Base-by-base conservation (phyloP, 2,329 filamentous ascomycete genomes). In the Paramyrothecium roridum region DNA sequence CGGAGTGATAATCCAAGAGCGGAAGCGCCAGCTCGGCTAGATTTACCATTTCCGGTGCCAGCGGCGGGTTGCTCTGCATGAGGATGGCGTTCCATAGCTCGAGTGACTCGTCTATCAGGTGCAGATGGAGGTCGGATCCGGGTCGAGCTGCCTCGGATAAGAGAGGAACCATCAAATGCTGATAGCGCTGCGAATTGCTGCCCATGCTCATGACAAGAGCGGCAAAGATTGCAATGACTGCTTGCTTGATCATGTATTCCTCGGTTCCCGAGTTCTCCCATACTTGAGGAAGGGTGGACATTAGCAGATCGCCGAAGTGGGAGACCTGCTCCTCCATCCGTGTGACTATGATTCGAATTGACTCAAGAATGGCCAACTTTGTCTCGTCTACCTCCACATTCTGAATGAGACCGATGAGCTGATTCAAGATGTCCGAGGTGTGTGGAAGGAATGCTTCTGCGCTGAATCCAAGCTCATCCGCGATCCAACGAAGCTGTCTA, bases 221-320 rank as follows among this genome's bases (percentile, higher is more conserved):
- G 2, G 90, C 82, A 52, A 98, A 85, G 43, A 98, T 88, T 2
- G 89, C 90, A 55, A 98, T 82, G 52, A 98, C 92, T 1, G 91
- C 87, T 72, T 97, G 93, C 72, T 98, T 98, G 79, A 97, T 89
- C 70, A 98, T 84, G 72, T 92, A 91, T 65, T 95, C 90, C 57
- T 96, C 89, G 2, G 77, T 73, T 1, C 88, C 91, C 3, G 90
- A 91, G 52, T 87, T 84, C 57, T 90, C 87, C 95, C 95, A 99
- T 1, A 98, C 79, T 3, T 80, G 80, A 0, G 93, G 93, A 8
- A 98, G 79, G 13, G 92, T 82, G 1, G 84, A 79, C 71, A 99
- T 88, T 57, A 99, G 89, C 57, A 88, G 85, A 64, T 96, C 91
- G 6, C 91, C 90, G 58, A 87, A 87, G 48, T 79, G 79, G 1